Evolutionary conservation across 2,329 filamentous ascomycete genomes (phyloP), one percentile per base, ranked within the genome.

Genomic region (Talaromyces sp.): DNA sequence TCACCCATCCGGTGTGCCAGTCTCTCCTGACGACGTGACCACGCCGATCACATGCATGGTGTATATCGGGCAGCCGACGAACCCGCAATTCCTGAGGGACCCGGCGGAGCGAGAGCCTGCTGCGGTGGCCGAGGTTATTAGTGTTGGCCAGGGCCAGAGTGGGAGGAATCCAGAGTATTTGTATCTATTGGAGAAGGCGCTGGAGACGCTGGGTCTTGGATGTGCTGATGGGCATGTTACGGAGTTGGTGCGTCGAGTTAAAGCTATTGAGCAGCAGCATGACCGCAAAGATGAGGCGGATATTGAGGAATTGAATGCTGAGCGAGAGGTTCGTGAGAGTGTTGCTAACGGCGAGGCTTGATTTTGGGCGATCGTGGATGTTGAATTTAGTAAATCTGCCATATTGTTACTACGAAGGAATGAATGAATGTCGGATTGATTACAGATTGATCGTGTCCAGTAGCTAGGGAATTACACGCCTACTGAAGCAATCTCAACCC

Each of bases 21-120:
- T 28, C 42, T 54, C 60, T 52, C 64, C 64, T 58, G n/a, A 13
- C 17, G 39, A 47, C 10, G 19, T 25, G 10, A 11, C 19, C 10
- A 58, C 55, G 49, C 74, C 80, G 6, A 80, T 84, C 62, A 75
- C 76, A 11, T 87, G 85, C 62, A 84, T 97, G 65, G 91, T 96
- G 1, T 99, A 99, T 75, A 98, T 99, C 71, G 95, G 95, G 25
- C 90, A 96, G 2, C 95, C 95, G 0, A 86, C 89, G 53, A 99
- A 99, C 71, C 89, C 91, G 60, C 95, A 98, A 75, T 99, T 99
- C 71, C 82, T 93, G 42, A 73, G 75, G 44, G 71, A 77, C 25
- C 68, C 74, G 1, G 70, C 73, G 1, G 69, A 71, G n/a, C 92
- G 96, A 72, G 88, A 95, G 59, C 89, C 90, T 0, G 85, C 92